phyloP scores from a whole-genome alignment of 2,329 filamentous ascomycete species.

The Xylaria sp. region DNA sequence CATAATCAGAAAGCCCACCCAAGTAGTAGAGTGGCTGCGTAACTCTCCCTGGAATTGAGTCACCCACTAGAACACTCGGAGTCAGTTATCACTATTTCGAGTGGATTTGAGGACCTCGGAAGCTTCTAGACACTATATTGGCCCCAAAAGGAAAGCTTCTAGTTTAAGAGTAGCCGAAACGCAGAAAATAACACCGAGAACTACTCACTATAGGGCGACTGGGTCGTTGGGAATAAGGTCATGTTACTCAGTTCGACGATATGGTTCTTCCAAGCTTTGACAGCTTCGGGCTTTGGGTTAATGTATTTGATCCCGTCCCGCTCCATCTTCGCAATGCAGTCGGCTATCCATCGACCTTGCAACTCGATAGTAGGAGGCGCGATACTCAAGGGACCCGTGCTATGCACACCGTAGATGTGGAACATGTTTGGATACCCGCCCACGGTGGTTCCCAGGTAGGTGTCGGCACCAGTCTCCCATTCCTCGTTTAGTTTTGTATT shows the following conservation, averaged over 20 bases:
- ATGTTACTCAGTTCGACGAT: conserved; percentile 59
- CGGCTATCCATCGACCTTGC: conserved; percentile 67
- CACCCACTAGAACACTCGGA: conserved; percentile 53
- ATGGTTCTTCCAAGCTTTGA: conserved; percentile 60
- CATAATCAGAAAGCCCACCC: conserved; percentile 55
- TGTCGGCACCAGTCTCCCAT: conserved; percentile 49
- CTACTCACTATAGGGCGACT: conserved; percentile 59
- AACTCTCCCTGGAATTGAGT: conserved; percentile 52
- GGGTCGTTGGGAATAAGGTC: conserved; percentile 61
- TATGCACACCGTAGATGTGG: conserved; percentile 66
- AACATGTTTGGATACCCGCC: conserved; percentile 63
- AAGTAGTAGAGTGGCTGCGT: conserved; percentile 63
- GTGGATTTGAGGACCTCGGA: no score
- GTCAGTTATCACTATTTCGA: no score
- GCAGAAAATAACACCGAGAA: no score
- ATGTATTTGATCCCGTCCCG: conserved; percentile 60
- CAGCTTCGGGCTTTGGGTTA: conserved; percentile 59
- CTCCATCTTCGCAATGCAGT: conserved; percentile 61
- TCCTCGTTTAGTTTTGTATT: conserved; percentile 54
- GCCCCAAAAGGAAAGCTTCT: no score
- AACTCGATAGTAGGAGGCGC: conserved; percentile 65
- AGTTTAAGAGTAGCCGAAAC: no score
- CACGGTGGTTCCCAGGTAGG: conserved; percentile 58
- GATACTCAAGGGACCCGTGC: conserved; percentile 66
- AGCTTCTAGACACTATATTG: no score